Conservation (phyloP, 371 early-diverging fungal species). For the Circinella umbellata region DNA sequence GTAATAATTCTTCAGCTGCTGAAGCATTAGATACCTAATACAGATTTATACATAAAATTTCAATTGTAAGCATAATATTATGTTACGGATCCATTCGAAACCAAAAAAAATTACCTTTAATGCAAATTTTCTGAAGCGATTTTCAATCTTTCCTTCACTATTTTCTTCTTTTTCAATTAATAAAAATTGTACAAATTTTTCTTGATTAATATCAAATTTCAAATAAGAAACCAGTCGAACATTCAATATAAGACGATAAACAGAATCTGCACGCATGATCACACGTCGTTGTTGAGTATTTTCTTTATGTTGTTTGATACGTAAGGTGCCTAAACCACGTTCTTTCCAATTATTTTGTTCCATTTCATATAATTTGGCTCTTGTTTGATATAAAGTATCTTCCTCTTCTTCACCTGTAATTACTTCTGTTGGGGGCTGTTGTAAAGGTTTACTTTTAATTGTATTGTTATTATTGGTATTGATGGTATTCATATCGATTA, state of each 20-base stretch:
- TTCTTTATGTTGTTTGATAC: conserved; percentile 28
- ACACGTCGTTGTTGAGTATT: conserved; percentile 38
- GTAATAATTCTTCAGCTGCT: not conserved
- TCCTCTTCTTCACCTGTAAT: conserved; percentile 60
- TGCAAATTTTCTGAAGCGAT: conserved; percentile 51
- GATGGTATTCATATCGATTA: conserved; percentile 5
- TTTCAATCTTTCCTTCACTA: conserved; percentile 33
- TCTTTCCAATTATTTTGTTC: conserved; percentile 53
- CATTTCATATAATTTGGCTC: conserved; percentile 51
- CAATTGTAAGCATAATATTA: too few relatives aligned
- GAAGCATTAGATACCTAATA: conserved; percentile 1
- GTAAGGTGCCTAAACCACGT: conserved; percentile 51
- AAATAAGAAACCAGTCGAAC: conserved; percentile 56
- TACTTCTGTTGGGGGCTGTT: conserved; percentile 22
- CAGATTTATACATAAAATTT: too few relatives aligned
- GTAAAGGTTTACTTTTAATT: conserved; percentile 17
- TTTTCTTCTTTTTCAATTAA: conserved; percentile 44
- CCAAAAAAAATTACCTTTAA: conserved; percentile 44
- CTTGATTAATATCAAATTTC: conserved; percentile 58
- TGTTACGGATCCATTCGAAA: too few relatives aligned
- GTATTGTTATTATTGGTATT: conserved; percentile 22
- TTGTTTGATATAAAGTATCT: conserved; percentile 45
- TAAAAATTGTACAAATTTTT: conserved; percentile 62
- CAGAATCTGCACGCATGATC: conserved; percentile 70
- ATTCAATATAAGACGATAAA: conserved; percentile 65